A percentile compares a stretch with the other conserved stretches of the same genome.
Evolutionary conservation across 2,329 filamentous ascomycete species (phyloP).

Genomic region (Fusarium dimerum): DNA sequence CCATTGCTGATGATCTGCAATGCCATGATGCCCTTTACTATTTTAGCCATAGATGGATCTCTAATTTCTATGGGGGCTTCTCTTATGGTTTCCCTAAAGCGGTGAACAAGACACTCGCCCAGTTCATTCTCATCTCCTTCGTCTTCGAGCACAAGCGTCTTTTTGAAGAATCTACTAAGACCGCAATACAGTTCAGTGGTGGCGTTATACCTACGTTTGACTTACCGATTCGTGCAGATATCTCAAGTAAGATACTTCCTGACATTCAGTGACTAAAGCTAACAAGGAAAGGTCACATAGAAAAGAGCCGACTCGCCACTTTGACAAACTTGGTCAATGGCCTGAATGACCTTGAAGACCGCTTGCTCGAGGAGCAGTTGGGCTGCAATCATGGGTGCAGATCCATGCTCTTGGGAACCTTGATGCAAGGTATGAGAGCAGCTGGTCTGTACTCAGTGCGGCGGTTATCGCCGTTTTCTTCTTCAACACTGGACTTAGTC

Average conservation of each 20-base stretch:
- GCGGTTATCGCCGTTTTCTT: no score
- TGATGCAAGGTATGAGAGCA: constrained; percentile 1
- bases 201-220: background rate
- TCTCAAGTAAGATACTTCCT: background rate
- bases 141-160: constrained; percentile 4
- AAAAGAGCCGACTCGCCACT: background rate
- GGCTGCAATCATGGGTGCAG: constrained; percentile 5
- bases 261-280: background rate
- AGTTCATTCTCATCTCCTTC: constrained; percentile 12
- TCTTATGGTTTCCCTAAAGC: background rate
- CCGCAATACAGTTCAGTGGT: background rate
- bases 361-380: background rate
- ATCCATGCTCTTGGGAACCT: constrained; percentile 4
- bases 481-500: no score
- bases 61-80: no score
- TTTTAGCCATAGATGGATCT: background rate
- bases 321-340: background rate
- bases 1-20: constrained; percentile 18
- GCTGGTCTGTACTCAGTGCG: background rate
- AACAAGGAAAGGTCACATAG: background rate
- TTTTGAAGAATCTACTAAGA: constrained; percentile 3
- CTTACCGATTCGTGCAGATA: constrained; percentile 5
- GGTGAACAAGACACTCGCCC: constrained; percentile 3
- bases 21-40: constrained; percentile 16
- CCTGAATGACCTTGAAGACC: background rate